These are phyloP conservation scores for Helminthosporium solani DNA, from an alignment of 2,329 filamentous ascomycete genomes.

Conservation along the genomic window DNA sequence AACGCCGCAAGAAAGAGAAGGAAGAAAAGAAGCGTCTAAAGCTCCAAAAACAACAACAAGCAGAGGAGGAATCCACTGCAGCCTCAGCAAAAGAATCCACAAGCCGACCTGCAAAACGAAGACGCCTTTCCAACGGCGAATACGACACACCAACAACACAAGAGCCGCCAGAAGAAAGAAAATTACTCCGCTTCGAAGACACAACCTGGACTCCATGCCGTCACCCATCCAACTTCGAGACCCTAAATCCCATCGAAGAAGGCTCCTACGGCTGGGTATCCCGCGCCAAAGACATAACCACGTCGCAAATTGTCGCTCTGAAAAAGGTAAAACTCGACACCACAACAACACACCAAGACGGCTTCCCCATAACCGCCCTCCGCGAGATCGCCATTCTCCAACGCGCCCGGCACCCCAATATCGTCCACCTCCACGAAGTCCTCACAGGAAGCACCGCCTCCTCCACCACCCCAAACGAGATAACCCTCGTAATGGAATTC, in stretches of 20 bases:
- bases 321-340: conserved; percentile 91
- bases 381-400: conserved; percentile 91
- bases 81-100: conserved; percentile 28
- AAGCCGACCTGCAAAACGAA: conserved; percentile 55
- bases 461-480: conserved; percentile 61
- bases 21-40: conserved; percentile 86
- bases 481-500: conserved; percentile 96
- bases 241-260: conserved; percentile 95
- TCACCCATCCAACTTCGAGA: conserved; percentile 84
- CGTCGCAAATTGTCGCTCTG: conserved; percentile 80
- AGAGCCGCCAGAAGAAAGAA: conserved; percentile 45
- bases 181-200: conserved; percentile 70
- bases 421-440: conserved; percentile 80
- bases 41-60: conserved; percentile 73
- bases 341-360: conserved; percentile 62
- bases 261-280: conserved; percentile 95
- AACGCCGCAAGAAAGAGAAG: conserved; percentile 75
- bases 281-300: conserved; percentile 71
- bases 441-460: too few relatives aligned
- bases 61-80: conserved; percentile 57
- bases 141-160: conserved; percentile 17
- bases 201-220: conserved; percentile 69
- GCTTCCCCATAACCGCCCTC: conserved; percentile 87
- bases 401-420: conserved; percentile 76
- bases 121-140: conserved; percentile 60